Conservation (phyloP, 768 basidiomycete species). For the Rhodotorula graminis region DNA sequence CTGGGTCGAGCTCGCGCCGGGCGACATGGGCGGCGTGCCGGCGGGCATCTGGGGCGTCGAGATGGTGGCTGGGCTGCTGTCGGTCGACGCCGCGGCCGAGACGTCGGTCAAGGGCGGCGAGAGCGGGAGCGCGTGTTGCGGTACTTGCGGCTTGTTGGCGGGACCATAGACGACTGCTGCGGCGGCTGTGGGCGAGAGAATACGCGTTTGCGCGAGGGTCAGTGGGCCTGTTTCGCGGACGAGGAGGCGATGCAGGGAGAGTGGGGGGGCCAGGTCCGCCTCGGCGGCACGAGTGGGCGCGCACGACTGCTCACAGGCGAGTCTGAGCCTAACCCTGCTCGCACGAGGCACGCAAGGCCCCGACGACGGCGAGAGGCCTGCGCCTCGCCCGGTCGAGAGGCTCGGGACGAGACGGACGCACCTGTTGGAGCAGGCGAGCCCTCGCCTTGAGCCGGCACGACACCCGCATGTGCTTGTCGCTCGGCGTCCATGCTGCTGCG, state of each 20-base stretch:
- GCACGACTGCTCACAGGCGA: too few relatives aligned
- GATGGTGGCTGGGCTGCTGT: conserved; percentile 11
- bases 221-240: not conserved
- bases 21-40: conserved; percentile 18
- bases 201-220: not conserved
- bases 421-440: too few relatives aligned
- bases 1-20: not conserved
- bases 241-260: not conserved
- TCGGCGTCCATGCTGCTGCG: too few relatives aligned
- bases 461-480: too few relatives aligned
- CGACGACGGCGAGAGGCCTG: too few relatives aligned
- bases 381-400: too few relatives aligned
- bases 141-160: not conserved
- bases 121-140: conserved; percentile 11
- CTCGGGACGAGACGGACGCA: too few relatives aligned
- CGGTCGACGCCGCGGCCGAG: not conserved
- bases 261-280: too few relatives aligned
- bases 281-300: too few relatives aligned
- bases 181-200: not conserved
- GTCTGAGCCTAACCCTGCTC: too few relatives aligned
- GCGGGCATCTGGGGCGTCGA: not conserved
- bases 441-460: too few relatives aligned
- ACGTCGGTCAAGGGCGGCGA: conserved; percentile 29
- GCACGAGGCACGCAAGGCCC: too few relatives aligned
- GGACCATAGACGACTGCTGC: not conserved